phyloP scores from a whole-genome alignment of 768 basidiomycete genomes.

The Russula griseocarnosa region DNA sequence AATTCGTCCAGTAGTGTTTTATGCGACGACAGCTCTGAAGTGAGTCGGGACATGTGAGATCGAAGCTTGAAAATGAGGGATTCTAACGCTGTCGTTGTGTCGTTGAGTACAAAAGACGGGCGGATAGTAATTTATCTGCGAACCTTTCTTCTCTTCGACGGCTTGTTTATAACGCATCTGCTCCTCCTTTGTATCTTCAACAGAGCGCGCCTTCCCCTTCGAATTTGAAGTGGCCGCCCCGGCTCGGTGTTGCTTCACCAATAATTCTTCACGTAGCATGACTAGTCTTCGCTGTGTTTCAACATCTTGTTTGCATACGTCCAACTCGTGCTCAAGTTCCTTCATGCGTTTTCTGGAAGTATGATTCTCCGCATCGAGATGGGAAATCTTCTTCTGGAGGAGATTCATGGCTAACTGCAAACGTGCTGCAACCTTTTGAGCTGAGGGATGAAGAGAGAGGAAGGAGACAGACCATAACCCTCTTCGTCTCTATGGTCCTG shows the following conservation, averaged over 20 bases:
- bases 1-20: conserved; percentile 65
- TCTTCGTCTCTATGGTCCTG: conserved; percentile 48
- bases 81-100: conserved; percentile 59
- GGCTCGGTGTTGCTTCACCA: conserved; percentile 32
- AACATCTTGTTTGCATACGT: conserved; percentile 77
- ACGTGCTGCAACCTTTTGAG: conserved; percentile 43
- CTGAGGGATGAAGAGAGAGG: conserved; percentile 4
- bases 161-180: conserved; percentile 61
- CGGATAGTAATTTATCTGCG: conserved; percentile 17
- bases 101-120: background rate
- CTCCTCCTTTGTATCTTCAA: conserved; percentile 22
- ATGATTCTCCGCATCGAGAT: conserved; percentile 77
- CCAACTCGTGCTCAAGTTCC: conserved; percentile 84
- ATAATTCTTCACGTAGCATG: conserved; percentile 51
- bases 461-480: conserved; percentile 51
- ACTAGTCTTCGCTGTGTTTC: conserved; percentile 63
- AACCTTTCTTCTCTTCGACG: conserved; percentile 88
- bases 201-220: conserved; percentile 38
- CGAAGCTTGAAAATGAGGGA: conserved; percentile 70
- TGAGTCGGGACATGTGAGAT: conserved; percentile 70
- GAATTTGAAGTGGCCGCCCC: conserved; percentile 34
- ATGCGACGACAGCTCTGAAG: conserved; percentile 74
- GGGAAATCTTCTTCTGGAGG: conserved; percentile 63
- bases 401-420: conserved; percentile 56
- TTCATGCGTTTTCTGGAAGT: conserved; percentile 77